Evolutionary conservation across 306 rosid species (phyloP).

Genomic region (Medicago arabica): DNA sequence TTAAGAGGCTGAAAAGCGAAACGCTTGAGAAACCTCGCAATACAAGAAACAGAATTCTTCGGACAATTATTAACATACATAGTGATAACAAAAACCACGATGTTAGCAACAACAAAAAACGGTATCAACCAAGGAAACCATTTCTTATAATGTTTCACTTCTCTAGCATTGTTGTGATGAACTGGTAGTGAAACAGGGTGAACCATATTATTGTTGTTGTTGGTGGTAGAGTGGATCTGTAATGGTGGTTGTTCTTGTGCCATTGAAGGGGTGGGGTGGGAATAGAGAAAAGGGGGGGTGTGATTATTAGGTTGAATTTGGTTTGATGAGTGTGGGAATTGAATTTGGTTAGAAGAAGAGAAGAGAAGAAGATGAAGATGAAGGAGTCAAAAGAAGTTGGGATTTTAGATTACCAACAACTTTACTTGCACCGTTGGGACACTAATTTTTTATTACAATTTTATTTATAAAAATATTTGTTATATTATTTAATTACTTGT

Average conservation of each 20-base stretch:
- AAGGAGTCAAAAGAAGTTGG: slow-evolving; percentile 13
- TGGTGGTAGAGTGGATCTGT: slow-evolving; percentile 55
- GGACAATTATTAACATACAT: slow-evolving; percentile 96
- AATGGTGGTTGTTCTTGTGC: slow-evolving; percentile 21
- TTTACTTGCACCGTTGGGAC: slow-evolving; percentile 19
- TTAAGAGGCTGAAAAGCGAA: slow-evolving; percentile 92
- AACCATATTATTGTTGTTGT: slow-evolving; percentile 40
- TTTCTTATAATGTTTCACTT: slow-evolving; percentile 66
- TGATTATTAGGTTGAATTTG: background rate
- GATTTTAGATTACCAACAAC: slow-evolving; percentile 22
- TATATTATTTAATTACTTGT: too few relatives aligned
- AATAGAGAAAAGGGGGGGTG: background rate
- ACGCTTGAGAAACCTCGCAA: slow-evolving; percentile 73
- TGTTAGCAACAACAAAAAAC: slow-evolving; percentile 63
- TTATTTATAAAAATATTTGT: background rate
- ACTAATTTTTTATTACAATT: background rate
- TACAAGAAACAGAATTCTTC: slow-evolving; percentile 70
- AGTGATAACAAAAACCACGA: slow-evolving; percentile 62
- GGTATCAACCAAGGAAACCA: slow-evolving; percentile 89
- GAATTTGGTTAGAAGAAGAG: background rate
- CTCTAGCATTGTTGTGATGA: slow-evolving; percentile 18
- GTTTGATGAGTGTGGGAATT: background rate
- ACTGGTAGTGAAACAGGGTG: slow-evolving; percentile 58
- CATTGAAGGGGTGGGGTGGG: background rate
- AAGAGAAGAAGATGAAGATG: background rate